phyloP scores from a whole-genome alignment of 768 basidiomycete genomes.

The Tephrocybe sp. region DNA sequence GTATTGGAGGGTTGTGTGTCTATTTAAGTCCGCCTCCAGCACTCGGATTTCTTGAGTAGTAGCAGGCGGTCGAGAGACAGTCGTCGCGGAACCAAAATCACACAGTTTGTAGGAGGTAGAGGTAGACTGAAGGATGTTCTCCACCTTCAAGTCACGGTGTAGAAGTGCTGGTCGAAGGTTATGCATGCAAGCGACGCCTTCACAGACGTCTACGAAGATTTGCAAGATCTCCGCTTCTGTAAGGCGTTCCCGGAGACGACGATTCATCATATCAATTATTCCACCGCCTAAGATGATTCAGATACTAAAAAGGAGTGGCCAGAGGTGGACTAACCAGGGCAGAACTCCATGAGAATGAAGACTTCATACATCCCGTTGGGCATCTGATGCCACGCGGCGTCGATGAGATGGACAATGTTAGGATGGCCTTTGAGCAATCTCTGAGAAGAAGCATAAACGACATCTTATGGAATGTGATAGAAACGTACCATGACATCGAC shows the following conservation, averaged over 20 bases:
- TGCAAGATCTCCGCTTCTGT: conserved; percentile 96
- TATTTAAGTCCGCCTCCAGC: conserved; percentile 88
- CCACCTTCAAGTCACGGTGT: conserved; percentile 98
- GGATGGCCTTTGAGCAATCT: conserved; percentile 90
- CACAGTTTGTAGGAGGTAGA: conserved; percentile 90
- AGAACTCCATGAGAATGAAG: conserved; percentile 99
- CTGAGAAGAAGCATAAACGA: conserved; percentile 45
- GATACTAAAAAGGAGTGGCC: conserved; percentile 8
- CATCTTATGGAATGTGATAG: conserved; percentile 10
- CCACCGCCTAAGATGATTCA: conserved; percentile 71
- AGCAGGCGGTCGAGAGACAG: conserved; percentile 72
- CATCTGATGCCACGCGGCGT: conserved; percentile 88
- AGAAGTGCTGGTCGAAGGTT: conserved; percentile 85
- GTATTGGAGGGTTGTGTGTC: conserved; percentile 96
- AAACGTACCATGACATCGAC: conserved; percentile 94
- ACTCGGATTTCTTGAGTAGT: conserved; percentile 82
- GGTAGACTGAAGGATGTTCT: conserved; percentile 93
- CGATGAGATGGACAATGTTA: conserved; percentile 94
- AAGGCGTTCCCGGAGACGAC: conserved; percentile 88
- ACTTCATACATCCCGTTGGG: conserved; percentile 89
- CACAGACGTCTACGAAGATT: conserved; percentile 97
- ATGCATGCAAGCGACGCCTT: conserved; percentile 97
- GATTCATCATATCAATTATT: conserved; percentile 99
- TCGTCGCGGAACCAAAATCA: conserved; percentile 94
- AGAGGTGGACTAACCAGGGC: conserved; percentile 60